Percentiles rank a stretch among this genome's conserved stretches.
These are phyloP conservation scores for Melaleuca alternifolia DNA, from an alignment of 345 rosid genomes.

Conservation along the genomic window DNA sequence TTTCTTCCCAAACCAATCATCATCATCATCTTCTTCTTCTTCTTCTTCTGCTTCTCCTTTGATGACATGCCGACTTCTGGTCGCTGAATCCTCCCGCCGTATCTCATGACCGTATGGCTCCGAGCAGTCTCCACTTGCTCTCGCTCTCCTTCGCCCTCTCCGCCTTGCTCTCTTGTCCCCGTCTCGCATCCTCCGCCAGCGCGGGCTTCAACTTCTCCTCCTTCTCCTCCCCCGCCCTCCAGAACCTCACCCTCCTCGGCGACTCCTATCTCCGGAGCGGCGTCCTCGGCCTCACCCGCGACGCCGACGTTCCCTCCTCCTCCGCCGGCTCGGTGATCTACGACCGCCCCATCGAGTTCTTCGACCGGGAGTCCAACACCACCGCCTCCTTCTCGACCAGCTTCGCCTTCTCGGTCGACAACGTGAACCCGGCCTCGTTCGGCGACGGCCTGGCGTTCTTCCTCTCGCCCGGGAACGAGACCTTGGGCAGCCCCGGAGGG, in stretches of 20 bases:
- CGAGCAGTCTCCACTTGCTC: constrained; percentile 43
- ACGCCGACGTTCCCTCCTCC: constrained; percentile 70
- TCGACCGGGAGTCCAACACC: constrained; percentile 57
- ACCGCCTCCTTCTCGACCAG: constrained; percentile 76
- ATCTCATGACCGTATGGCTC: constrained; percentile 9
- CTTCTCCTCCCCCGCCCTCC: constrained; percentile 50
- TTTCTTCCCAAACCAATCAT: not conserved
- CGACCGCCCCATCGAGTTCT: constrained; percentile 54
- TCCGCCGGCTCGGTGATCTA: constrained; percentile 76
- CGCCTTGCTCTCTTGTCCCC: not conserved
- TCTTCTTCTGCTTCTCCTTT: not conserved
- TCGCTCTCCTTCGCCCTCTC: not conserved
- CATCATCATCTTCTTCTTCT: not conserved
- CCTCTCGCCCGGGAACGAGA: constrained; percentile 60
- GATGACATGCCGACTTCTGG: not conserved
- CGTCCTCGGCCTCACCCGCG: constrained; percentile 73
- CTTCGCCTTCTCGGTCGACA: constrained; percentile 65
- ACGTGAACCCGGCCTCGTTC: constrained; percentile 46
- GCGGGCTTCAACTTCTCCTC: constrained; percentile 16
- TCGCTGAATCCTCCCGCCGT: not conserved
- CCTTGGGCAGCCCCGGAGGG: constrained; percentile 71
- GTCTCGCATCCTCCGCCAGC: constrained; percentile 7
- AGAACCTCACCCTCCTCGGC: constrained; percentile 87
- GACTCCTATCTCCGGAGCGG: constrained; percentile 80
- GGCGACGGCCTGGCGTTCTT: constrained; percentile 91